Conservation (phyloP, 78 protist genomes). For the Dictyostelium capitatum region DNA sequence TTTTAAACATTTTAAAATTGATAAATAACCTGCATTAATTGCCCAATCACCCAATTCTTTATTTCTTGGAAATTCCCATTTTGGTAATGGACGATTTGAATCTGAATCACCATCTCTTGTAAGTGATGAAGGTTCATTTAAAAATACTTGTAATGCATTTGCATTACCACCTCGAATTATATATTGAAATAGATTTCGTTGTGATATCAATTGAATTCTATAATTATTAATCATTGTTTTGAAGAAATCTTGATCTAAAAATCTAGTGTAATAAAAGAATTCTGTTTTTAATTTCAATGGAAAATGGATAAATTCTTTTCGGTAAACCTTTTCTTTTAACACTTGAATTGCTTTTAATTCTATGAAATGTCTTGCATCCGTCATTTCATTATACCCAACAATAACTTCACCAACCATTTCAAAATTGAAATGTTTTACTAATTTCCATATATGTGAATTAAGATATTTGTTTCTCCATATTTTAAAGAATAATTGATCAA, state of each 20-base stretch:
- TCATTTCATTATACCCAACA: too few species aligned
- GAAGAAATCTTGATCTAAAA: not conserved
- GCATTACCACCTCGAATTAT: not conserved
- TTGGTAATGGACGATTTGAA: too few species aligned
- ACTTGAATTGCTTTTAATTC: not conserved
- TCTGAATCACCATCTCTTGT: not conserved
- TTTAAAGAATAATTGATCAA: not conserved
- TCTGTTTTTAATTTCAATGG: not conserved
- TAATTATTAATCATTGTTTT: not conserved
- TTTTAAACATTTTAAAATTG: not conserved
- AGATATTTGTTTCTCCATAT: not conserved
- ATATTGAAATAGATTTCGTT: not conserved
- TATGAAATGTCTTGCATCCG: too few species aligned
- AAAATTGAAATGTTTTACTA: not conserved
- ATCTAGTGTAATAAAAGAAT: not conserved
- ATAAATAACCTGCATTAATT: not conserved
- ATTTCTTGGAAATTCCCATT: not conserved
- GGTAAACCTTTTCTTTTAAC: not conserved
- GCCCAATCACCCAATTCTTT: slow-evolving; percentile 16
- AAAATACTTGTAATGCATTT: not conserved
- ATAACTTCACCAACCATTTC: too few species aligned
- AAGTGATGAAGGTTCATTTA: slow-evolving; percentile 4
- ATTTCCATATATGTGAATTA: not conserved
- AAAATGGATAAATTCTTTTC: not conserved
- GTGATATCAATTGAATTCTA: not conserved